phyloP scores from a whole-genome alignment of 1,284 basidiomycete genomes.

The Apiotrichum laibachii region DNA sequence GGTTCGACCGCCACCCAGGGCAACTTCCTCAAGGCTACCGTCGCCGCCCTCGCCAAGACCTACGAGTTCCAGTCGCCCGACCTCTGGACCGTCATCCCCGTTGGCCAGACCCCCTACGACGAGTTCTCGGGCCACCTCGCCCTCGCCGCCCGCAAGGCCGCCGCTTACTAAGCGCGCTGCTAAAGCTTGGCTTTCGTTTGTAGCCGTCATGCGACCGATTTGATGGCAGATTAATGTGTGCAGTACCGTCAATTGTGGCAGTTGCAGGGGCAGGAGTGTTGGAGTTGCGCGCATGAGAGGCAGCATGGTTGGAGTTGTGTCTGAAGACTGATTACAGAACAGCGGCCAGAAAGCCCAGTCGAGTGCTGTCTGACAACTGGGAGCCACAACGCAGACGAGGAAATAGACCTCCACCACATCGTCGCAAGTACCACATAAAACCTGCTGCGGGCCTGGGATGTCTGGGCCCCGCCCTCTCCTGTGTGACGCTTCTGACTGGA shows the following conservation, averaged over 20 bases:
- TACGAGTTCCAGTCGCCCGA: conserved; percentile 95
- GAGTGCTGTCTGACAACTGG: too few species aligned
- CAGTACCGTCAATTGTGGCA: not conserved
- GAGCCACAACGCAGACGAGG: too few species aligned
- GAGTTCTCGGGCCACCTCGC: conserved; percentile 89
- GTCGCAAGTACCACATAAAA: too few species aligned
- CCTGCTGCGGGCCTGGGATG: too few species aligned
- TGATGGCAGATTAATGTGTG: conserved; percentile 1
- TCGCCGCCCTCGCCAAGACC: conserved; percentile 95
- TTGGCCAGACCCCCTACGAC: conserved; percentile 78
- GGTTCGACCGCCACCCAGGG: conserved; percentile 99
- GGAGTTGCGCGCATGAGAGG: not conserved
- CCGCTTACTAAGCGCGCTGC: conserved; percentile 60
- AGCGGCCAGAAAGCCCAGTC: too few species aligned
- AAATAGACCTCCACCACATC: too few species aligned
- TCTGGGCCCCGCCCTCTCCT: too few species aligned
- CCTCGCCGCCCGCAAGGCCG: conserved; percentile 74
- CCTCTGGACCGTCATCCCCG: conserved; percentile 91
- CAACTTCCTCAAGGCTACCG: conserved; percentile 99
- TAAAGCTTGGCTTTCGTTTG: conserved; percentile 1
- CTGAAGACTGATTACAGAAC: too few species aligned
- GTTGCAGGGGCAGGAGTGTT: not conserved
- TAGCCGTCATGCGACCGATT: conserved; percentile 16
- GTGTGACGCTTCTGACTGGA: too few species aligned
- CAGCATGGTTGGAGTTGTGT: not conserved